Evolutionary conservation across 2,329 filamentous ascomycete species (phyloP), one percentile per base, ranked within the genome.

Genomic region (Ophiocordyceps robertsii): DNA sequence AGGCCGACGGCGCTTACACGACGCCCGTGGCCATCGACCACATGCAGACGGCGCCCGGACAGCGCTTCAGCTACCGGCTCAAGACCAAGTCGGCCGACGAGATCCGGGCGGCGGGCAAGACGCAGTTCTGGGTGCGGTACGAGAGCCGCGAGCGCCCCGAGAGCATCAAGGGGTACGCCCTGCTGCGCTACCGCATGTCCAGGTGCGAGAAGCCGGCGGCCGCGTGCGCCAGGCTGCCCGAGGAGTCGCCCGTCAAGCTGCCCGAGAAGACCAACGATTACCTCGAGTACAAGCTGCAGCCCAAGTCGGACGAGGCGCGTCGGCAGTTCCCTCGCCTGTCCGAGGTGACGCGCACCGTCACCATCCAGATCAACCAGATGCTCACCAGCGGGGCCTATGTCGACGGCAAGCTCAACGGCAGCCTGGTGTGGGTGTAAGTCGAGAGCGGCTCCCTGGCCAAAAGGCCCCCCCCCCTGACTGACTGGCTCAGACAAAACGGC

Each of bases 41-140:
- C 47, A 61, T 82, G 41, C 75, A 80, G 49, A 50, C 81, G 6
- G 68, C 65, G 8, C 59, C 65, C 6, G 78, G 78, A 0, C 77
- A 82, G 51, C 70, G 77, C n/a, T 81, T 73, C 53, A 74, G 74
- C 46, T 61, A 69, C 0, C 59, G 81, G 2, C 59, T 82, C 29
- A 63, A 59, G 12, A 66, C 75, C 1, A 80, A 79, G 49, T 62
- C 62, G 1, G 49, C 46, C 36, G 57, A 58, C 1, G 66, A 76
- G 46, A 55, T 77, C 2, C 17, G n/a, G 13, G 27, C 11, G 4
- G 30, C 13, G 3, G 51, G 51, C 8, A 53, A 51, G 44, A 58
- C 58, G 4, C 56, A 65, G 33, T 73, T 63, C 42, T 62, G 63
- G 48, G 67, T 75, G 19, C 67, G 69, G 39, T 65, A 63, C 45